Evolutionary conservation across 164 flowering plant species (phyloP), one percentile per base, ranked within the genome.

Genomic region (Vitis amurensis): DNA sequence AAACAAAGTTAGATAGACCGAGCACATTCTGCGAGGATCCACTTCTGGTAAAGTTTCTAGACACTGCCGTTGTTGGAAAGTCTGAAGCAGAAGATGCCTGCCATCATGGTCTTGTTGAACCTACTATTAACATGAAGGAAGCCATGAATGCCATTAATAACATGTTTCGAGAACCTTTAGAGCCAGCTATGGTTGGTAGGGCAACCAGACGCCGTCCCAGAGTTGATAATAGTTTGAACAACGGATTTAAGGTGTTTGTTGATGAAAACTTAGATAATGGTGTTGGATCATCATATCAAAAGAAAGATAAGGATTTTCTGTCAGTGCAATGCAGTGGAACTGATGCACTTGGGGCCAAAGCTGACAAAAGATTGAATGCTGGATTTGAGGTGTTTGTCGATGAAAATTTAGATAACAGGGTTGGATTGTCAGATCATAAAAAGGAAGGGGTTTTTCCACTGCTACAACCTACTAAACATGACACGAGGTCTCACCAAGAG

Each of bases 41-140:
- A 59, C 81, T 86, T 64, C 88, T 90, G 66, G 85, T 81, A 66
- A 87, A 83, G 74, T 90, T 91, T 80, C 87, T 88, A 59, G 93
- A 82, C 68, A 86, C 83, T 58, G 91, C 94, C n/a, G 80, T 89
- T 61, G 87, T 85, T 70, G 94, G 94, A 55, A 88, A 85, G 68
- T 84, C 93, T 64, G 88, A 83, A 77, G 83, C 92, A 50, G 98
- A 93, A 82, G 87, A 89, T 85, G 90, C 93, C 58, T 88, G 94
- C 67, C 99, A 95, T 78, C 99, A 91, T 77, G 99, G 99, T 56
- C 77, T 95, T 59, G 93, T 95, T 61, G 99, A 95, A 59, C 99
- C 98, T 59, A 93, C 97, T 11, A 83, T 95, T 71, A 90, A 93
- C 77, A 84, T 84, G 79, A 95, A 85, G 78, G 99, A 95, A 75